Evolutionary conservation across 2,329 filamentous ascomycete genomes (phyloP).

Genomic region (Talaromyces sp.): DNA sequence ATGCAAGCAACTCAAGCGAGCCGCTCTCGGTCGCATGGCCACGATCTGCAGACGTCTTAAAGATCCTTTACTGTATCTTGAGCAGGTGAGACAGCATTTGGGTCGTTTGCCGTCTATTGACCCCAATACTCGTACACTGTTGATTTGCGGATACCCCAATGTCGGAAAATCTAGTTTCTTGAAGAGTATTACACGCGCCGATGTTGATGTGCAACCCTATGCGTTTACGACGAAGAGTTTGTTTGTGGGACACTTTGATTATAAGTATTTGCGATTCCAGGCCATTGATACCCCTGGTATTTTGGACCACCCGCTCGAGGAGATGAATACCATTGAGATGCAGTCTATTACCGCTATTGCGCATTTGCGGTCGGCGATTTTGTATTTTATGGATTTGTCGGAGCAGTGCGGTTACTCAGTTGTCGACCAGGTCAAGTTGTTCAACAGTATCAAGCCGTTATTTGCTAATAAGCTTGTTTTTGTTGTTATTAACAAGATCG

Average conservation of each 20-base stretch:
- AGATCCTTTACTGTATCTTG: slow-evolving; percentile 90
- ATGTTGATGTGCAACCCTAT: slow-evolving; percentile 96
- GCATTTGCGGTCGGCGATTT: slow-evolving; percentile 87
- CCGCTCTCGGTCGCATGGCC: slow-evolving; percentile 95
- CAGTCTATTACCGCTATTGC: slow-evolving; percentile 97
- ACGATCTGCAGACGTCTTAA: slow-evolving; percentile 93
- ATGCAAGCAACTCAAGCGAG: slow-evolving; percentile 97
- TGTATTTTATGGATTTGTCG: slow-evolving; percentile 97
- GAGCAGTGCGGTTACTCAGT: slow-evolving; percentile 97
- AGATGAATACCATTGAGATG: slow-evolving; percentile 99
- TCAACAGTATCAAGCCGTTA: slow-evolving; percentile 93
- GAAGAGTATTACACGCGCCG: slow-evolving; percentile 84
- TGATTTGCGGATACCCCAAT: slow-evolving; percentile 97
- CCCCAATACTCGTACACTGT: slow-evolving; percentile 89
- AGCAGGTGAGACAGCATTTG: slow-evolving; percentile 94
- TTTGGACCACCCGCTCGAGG: slow-evolving; percentile 92
- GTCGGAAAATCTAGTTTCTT: slow-evolving; percentile 97
- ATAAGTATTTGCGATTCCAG: slow-evolving; percentile 87
- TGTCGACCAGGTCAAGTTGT: slow-evolving; percentile 86
- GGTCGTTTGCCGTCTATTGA: slow-evolving; percentile 98
- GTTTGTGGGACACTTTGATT: slow-evolving; percentile 97
- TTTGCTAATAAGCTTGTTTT: slow-evolving; percentile 98
- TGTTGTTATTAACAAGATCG: slow-evolving; percentile 97
- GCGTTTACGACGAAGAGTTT: slow-evolving; percentile 97
- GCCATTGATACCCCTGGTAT: slow-evolving; percentile 99